phyloP scores from a whole-genome alignment of 768 basidiomycete species.

The Serendipita sp. region DNA sequence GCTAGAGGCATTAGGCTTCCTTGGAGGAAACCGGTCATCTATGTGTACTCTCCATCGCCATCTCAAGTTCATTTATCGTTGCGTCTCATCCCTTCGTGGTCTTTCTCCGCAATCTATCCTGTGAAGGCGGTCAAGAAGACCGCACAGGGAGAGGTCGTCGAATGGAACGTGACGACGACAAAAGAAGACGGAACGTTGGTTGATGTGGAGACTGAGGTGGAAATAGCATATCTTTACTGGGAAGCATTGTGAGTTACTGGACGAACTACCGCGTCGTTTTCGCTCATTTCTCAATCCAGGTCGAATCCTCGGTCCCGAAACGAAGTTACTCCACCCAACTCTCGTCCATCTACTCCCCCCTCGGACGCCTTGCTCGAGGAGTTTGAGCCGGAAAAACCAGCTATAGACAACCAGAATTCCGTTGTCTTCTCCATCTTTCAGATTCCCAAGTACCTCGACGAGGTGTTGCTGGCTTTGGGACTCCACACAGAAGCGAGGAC shows the following conservation, averaged over 20 bases:
- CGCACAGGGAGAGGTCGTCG: too few species aligned
- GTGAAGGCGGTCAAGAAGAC: too few species aligned
- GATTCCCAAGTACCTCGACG: conserved; percentile 21
- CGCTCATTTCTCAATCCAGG: neutral
- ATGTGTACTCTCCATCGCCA: too few species aligned
- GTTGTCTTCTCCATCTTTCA: conserved; percentile 23
- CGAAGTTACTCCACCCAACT: neutral
- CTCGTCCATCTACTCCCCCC: neutral
- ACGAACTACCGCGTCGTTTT: neutral
- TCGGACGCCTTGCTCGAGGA: too few species aligned
- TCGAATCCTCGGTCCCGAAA: neutral
- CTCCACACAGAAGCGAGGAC: conserved; percentile 30
- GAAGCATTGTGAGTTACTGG: conserved; percentile 15
- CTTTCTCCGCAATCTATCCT: too few species aligned
- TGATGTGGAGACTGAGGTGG: conserved; percentile 19
- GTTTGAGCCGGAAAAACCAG: conserved; percentile 9
- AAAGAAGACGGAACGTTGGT: too few species aligned
- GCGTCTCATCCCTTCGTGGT: too few species aligned
- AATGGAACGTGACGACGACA: too few species aligned
- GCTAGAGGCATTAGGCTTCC: too few species aligned
- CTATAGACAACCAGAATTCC: conserved; percentile 11
- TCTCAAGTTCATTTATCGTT: too few species aligned
- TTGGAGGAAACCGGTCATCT: too few species aligned
- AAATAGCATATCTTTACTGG: conserved; percentile 27
- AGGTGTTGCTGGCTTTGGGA: conserved; percentile 19